A percentile compares a stretch with the other conserved stretches of the same genome.
phyloP scores from a whole-genome alignment of 176 grass and related monocot species.

The Leersia perrieri region DNA sequence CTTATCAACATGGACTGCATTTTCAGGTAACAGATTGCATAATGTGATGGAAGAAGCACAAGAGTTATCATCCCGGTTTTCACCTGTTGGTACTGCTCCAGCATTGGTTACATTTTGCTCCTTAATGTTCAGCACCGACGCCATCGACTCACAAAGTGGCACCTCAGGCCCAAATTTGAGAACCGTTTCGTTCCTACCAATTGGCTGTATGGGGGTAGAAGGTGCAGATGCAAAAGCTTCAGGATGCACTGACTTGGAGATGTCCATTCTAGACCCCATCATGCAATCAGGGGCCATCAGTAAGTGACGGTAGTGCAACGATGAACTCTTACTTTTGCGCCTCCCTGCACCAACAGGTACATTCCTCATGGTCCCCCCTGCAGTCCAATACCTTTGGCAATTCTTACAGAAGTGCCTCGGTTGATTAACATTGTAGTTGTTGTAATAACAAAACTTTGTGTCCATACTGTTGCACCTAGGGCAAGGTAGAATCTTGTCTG shows the following conservation, averaged over 20 bases:
- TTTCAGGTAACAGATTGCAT: slow-evolving; percentile 40
- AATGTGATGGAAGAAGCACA: slow-evolving; percentile 40
- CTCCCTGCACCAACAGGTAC: slow-evolving; percentile 80
- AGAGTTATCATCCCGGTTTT: slow-evolving; percentile 46
- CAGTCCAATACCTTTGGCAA: slow-evolving; percentile 88
- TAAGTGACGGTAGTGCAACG: slow-evolving; percentile 55
- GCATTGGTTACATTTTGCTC: slow-evolving; percentile 50
- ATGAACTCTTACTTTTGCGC: slow-evolving; percentile 69
- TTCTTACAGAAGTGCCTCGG: slow-evolving; percentile 88
- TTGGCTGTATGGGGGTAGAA: slow-evolving; percentile 32
- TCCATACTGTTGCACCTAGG: slow-evolving; percentile 90
- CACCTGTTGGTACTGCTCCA: slow-evolving; percentile 5
- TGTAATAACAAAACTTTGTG: slow-evolving; percentile 92
- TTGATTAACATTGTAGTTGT: slow-evolving; percentile 85
- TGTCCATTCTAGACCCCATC: slow-evolving; percentile 43
- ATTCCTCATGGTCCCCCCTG: slow-evolving; percentile 80
- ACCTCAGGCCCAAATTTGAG: slow-evolving; percentile 79
- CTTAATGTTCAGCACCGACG: slow-evolving; percentile 63
- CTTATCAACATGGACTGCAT: slow-evolving; percentile 8
- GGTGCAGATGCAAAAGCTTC: slow-evolving; percentile 39
- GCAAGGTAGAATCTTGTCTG: slow-evolving; percentile 78
- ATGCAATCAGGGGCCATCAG: slow-evolving; percentile 58
- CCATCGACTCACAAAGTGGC: slow-evolving; percentile 87
- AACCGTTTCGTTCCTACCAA: slow-evolving; percentile 44
- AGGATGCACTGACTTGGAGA: slow-evolving; percentile 37